phyloP scores from a whole-genome alignment of 163 green algal genomes.

The Coccomyxa subellipsoidea region DNA sequence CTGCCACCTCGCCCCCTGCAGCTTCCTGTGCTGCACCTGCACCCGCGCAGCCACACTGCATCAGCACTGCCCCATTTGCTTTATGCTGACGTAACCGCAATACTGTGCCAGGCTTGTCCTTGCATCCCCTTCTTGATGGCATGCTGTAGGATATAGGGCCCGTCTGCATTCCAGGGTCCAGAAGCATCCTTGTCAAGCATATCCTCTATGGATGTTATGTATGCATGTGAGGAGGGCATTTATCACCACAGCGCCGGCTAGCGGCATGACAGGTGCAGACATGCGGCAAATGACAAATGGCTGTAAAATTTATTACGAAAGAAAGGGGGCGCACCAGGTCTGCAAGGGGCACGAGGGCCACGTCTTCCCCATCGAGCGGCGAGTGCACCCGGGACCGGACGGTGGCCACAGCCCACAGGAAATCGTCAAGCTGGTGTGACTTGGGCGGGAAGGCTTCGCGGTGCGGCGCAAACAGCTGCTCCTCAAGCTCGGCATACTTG shows the following conservation, averaged over 20 bases:
- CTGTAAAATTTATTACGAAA: too few species aligned
- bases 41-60: not conserved
- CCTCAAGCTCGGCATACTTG: conserved; percentile 54
- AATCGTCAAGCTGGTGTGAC: conserved; percentile 47
- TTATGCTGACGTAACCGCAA: not conserved
- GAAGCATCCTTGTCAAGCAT: too few species aligned
- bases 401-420: conserved; percentile 67
- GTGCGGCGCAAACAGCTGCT: conserved; percentile 45
- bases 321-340: conserved; percentile 66
- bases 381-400: conserved; percentile 59
- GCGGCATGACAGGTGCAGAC: too few species aligned
- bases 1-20: conserved; percentile 33
- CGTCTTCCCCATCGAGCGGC: conserved; percentile 58
- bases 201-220: too few species aligned
- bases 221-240: too few species aligned
- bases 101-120: not conserved
- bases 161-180: too few species aligned
- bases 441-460: conserved; percentile 28
- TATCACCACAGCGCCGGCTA: too few species aligned
- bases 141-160: too few species aligned
- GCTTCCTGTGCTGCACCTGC: conserved; percentile 52
- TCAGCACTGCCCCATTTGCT: not conserved
- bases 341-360: conserved; percentile 70
- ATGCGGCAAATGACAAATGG: too few species aligned
- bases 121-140: too few species aligned